Conservation (phyloP, 345 rosid species). For the Linum tenue region DNA sequence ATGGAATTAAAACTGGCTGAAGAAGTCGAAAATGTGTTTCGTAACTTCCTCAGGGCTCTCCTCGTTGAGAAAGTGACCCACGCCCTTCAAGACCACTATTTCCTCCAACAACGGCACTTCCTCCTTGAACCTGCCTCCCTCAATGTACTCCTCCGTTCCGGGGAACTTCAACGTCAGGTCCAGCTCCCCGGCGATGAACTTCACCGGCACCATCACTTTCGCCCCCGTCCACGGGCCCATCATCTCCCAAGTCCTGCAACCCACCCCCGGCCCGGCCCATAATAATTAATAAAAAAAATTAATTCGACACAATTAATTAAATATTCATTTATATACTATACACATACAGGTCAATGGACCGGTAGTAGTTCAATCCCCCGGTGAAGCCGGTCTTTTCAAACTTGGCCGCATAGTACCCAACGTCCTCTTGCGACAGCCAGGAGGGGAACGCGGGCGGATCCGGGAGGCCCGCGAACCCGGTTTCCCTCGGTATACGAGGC, state of each 20-base stretch:
- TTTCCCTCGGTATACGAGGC: no score
- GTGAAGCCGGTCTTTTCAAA: slow-evolving; percentile 27
- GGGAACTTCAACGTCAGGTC: slow-evolving; percentile 1
- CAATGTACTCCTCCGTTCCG: slow-evolving; percentile 14
- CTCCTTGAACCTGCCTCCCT: slow-evolving; percentile 11
- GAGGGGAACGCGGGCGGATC: slow-evolving; percentile 5
- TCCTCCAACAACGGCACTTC: slow-evolving; percentile 17
- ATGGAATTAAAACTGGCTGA: not conserved
- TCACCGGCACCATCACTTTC: no score
- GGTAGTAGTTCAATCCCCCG: slow-evolving; percentile 24
- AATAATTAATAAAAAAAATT: no score
- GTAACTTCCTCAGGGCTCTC: slow-evolving; percentile 20
- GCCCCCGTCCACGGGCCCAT: no score
- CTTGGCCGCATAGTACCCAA: slow-evolving; percentile 18
- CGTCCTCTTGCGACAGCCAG: slow-evolving; percentile 24
- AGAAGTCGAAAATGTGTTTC: slow-evolving; percentile 11
- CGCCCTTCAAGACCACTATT: not conserved
- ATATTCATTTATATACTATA: not conserved
- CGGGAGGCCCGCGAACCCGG: no score
- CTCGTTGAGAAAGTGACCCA: slow-evolving; percentile 17
- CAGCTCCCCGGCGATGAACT: no score
- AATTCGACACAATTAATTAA: no score
- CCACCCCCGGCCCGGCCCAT: slow-evolving; percentile 17
- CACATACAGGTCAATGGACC: slow-evolving; percentile 18
- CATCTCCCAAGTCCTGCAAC: slow-evolving; percentile 14